Conservation (phyloP, 257 asterid genomes). For the Euphrasia confusa region DNA sequence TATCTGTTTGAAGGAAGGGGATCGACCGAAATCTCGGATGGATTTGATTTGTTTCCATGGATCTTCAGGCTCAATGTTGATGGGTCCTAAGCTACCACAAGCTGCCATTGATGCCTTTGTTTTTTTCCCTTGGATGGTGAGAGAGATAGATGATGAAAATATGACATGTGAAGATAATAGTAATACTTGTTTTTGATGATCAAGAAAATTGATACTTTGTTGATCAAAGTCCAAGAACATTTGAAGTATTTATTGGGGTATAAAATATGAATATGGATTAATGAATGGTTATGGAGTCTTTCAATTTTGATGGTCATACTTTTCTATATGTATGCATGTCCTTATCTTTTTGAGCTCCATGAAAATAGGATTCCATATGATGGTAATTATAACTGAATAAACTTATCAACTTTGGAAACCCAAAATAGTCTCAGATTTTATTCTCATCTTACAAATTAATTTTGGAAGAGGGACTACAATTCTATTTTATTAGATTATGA, state of each 20-base stretch:
- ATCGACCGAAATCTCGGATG: conserved; percentile 29
- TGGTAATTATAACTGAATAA: not conserved
- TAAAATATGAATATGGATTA: not conserved
- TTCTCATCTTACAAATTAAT: too few relatives aligned
- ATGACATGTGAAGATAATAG: too few relatives aligned
- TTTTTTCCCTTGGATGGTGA: not conserved
- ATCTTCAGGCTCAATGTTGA: not conserved
- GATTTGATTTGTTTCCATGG: conserved; percentile 51
- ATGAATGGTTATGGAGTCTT: not conserved
- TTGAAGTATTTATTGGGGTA: not conserved
- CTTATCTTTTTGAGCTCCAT: not conserved
- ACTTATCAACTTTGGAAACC: not conserved
- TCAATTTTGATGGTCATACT: not conserved
- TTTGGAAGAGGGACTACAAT: too few relatives aligned
- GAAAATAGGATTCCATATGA: not conserved
- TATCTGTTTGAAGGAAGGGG: conserved; percentile 39
- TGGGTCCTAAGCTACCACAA: not conserved
- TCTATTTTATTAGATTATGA: too few relatives aligned
- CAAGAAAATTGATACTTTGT: not conserved
- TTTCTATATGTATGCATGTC: not conserved
- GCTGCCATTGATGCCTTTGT: not conserved
- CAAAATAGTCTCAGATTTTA: too few relatives aligned
- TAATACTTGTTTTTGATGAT: not conserved
- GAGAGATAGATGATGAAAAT: not conserved
- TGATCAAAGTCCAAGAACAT: not conserved